Percentiles rank a stretch among this genome's conserved stretches.
Conservation (phyloP, 1,139 yeast genomes). For the Kodamaea anthophila region DNA sequence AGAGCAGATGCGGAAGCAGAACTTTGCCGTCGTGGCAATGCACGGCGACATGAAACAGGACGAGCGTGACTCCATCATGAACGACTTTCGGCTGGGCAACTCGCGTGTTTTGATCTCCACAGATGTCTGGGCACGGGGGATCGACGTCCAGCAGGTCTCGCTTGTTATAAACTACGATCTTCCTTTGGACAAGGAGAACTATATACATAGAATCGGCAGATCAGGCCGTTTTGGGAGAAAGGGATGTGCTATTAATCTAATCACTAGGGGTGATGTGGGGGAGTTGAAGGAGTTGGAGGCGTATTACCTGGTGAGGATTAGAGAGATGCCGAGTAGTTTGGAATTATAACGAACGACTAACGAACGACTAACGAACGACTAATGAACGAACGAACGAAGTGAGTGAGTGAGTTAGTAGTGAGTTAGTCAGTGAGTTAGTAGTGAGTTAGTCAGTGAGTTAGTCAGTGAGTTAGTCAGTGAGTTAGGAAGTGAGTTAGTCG, state of each 20-base stretch:
- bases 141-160: constrained; percentile 96
- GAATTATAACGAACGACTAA: constrained; percentile 7
- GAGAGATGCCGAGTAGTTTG: constrained; percentile 78
- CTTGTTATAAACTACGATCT: constrained; percentile 88
- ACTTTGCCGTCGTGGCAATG: constrained; percentile 89
- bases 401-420: neutral
- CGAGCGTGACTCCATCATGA: constrained; percentile 85
- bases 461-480: neutral
- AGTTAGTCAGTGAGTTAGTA: neutral
- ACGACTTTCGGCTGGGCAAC: constrained; percentile 71
- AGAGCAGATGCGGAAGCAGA: constrained; percentile 67
- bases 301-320: constrained; percentile 70
- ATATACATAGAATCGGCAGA: constrained; percentile 90
- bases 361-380: neutral
- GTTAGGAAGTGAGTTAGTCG: neutral
- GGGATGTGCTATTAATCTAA: constrained; percentile 89
- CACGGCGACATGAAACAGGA: constrained; percentile 97
- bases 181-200: constrained; percentile 81
- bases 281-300: constrained; percentile 65
- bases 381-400: neutral
- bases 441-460: neutral
- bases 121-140: constrained; percentile 97
- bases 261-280: constrained; percentile 62
- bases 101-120: constrained; percentile 88
- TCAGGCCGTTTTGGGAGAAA: constrained; percentile 95